These are phyloP conservation scores for Paxillus rubicundulus DNA, from an alignment of 768 basidiomycete genomes.

Conservation along the genomic window DNA sequence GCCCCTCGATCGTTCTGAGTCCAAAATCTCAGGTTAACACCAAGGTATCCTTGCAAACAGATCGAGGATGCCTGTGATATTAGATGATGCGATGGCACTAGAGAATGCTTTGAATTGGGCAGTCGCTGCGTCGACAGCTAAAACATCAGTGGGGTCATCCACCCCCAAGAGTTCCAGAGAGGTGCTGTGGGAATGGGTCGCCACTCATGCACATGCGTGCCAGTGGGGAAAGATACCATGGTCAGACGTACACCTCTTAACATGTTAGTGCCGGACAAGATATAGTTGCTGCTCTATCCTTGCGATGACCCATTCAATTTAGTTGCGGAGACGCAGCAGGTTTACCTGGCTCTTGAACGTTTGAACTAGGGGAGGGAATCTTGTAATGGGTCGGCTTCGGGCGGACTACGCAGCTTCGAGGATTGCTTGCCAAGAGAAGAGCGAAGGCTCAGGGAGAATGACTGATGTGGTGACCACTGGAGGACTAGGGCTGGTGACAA, in stretches of 20 bases:
- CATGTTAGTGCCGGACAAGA: neutral
- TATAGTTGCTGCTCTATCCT: no score
- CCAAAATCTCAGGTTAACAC: conserved; percentile 56
- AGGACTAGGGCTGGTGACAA: no score
- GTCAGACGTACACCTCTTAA: neutral
- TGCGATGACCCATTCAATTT: no score
- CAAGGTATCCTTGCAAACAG: conserved; percentile 52
- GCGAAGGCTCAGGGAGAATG: no score
- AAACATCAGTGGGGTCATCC: conserved; percentile 17
- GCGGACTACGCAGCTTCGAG: no score
- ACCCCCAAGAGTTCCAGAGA: conserved; percentile 28
- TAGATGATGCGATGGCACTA: conserved; percentile 16
- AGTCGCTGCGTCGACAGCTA: conserved; percentile 19
- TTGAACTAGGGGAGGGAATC: no score
- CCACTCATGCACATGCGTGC: conserved; percentile 9
- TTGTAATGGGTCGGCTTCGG: no score
- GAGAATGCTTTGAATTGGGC: conserved; percentile 28
- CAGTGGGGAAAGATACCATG: neutral
- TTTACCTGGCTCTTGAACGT: no score
- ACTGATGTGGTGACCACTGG: no score
- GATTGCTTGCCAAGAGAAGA: no score
- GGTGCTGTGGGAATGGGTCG: conserved; percentile 24
- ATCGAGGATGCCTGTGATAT: conserved; percentile 18
- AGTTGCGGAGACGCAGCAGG: no score
- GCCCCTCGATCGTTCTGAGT: conserved; percentile 49